Evolutionary conservation across 768 basidiomycete species (phyloP).

Genomic region (Lactifluus hygrophoroides): DNA sequence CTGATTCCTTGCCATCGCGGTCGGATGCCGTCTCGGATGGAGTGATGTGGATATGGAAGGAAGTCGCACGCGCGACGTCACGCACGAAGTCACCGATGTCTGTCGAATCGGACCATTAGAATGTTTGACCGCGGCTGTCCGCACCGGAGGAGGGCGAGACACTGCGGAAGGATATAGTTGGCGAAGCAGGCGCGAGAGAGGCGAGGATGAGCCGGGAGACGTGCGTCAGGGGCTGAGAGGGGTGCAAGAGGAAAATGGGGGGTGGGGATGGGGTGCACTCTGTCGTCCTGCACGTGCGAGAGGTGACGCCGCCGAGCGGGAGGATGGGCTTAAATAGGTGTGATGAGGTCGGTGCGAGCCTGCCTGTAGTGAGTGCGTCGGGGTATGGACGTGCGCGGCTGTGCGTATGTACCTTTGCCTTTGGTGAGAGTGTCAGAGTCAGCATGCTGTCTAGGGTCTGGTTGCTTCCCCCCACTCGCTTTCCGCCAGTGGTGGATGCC

Average conservation of each 20-base stretch:
- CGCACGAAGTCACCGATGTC: slow-evolving; percentile 28
- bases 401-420: not conserved
- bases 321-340: slow-evolving; percentile 31
- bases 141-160: slow-evolving; percentile 22
- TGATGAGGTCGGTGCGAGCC: slow-evolving; percentile 51
- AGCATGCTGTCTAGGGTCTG: not conserved
- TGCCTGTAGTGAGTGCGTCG: slow-evolving; percentile 31
- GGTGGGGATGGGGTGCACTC: slow-evolving; percentile 24
- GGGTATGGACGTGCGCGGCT: not conserved
- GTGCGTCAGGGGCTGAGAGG: slow-evolving; percentile 61
- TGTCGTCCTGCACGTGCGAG: too few relatives aligned
- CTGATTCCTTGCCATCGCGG: not conserved
- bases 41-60: slow-evolving; percentile 38
- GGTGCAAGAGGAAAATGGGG: slow-evolving; percentile 56
- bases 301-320: slow-evolving; percentile 31
- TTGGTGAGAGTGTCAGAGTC: not conserved
- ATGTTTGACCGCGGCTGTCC: slow-evolving; percentile 22
- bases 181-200: slow-evolving; percentile 31
- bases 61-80: too few relatives aligned
- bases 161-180: slow-evolving; percentile 34
- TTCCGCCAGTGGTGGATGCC: not conserved
- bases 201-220: slow-evolving; percentile 47
- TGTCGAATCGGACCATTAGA: slow-evolving; percentile 44
- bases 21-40: not conserved
- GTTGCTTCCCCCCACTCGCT: not conserved